Conservation (phyloP, 129 eudicot species). For the Daucus carota region DH1_v3.0 NC_030386.2:7011001-7011500, state of each 20-base stretch:
- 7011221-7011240: slow-evolving; percentile 96
- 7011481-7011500: background rate
- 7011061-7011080: background rate
- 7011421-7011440: background rate
- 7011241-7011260: slow-evolving; percentile 46
- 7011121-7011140: slow-evolving; percentile 9
- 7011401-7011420: background rate
- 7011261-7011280: slow-evolving; percentile 13
- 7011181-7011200: slow-evolving; percentile 75
- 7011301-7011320: background rate
- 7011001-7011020: background rate
- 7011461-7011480: background rate
- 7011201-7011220: slow-evolving; percentile 88
- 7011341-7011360: slow-evolving; percentile 21
- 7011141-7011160: slow-evolving; percentile 3
- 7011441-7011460: background rate
- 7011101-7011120: background rate
- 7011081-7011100: background rate
- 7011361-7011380: slow-evolving; percentile 28
- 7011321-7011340: slow-evolving; percentile 44
- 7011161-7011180: slow-evolving; percentile 87
- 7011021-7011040: background rate
- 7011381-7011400: slow-evolving; percentile 27
- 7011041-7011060: background rate
- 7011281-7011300: background rate